A percentile compares a stretch with the other conserved stretches of the same genome.
Evolutionary conservation across 116 monocot genomes (phyloP).

Genomic region (Iris pallida): DNA sequence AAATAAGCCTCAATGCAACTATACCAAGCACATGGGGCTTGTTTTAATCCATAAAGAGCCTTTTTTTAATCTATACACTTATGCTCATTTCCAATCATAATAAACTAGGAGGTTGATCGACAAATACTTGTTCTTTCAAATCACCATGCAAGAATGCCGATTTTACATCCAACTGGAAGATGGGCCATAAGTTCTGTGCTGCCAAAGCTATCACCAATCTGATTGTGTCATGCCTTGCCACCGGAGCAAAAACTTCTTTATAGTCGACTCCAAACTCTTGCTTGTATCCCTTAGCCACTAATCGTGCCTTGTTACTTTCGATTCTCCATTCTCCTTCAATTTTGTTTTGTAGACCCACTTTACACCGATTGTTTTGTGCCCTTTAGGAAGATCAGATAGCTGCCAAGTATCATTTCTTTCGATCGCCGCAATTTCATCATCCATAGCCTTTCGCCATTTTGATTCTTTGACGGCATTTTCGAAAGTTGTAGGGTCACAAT

Average conservation of each 20-base stretch:
- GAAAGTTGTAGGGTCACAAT: neutral
- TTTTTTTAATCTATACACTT: conserved; percentile 9
- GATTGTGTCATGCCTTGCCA: neutral
- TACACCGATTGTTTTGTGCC: neutral
- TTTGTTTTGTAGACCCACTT: too few species aligned
- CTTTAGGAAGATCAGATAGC: neutral
- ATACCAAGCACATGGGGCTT: conserved; percentile 14
- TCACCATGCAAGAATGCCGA: conserved; percentile 14
- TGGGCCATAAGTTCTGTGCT: conserved; percentile 10
- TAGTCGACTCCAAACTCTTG: neutral
- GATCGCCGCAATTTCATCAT: neutral
- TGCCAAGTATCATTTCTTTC: neutral
- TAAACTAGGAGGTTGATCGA: conserved; percentile 12
- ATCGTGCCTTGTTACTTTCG: too few species aligned
- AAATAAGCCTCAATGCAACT: conserved; percentile 14
- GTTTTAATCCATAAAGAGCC: conserved; percentile 9
- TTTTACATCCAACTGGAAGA: conserved; percentile 13
- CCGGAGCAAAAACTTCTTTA: neutral
- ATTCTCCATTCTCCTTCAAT: too few species aligned
- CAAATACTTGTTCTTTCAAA: conserved; percentile 10
- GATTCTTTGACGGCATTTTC: neutral
- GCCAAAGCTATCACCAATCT: neutral
- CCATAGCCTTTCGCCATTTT: neutral
- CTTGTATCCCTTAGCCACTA: too few species aligned
- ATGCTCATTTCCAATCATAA: conserved; percentile 8